These are phyloP conservation scores for Eleusine coracana DNA, from an alignment of 176 grass and related monocot genomes.

Conservation along the genomic window DNA sequence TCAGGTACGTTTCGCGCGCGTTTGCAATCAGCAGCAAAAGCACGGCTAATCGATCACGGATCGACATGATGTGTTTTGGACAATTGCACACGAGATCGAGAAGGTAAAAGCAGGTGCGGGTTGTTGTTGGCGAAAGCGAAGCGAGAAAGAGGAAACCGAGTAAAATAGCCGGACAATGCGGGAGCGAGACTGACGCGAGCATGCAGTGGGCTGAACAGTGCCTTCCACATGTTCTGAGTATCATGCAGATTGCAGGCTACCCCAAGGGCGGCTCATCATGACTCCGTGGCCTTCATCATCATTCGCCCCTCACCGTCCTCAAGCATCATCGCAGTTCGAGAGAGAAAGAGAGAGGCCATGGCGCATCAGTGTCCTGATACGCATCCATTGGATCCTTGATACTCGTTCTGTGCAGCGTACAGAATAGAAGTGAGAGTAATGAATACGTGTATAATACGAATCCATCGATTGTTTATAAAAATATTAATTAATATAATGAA, in stretches of 20 bases:
- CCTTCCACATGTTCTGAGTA: neutral
- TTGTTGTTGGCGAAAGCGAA: slow-evolving; percentile 2
- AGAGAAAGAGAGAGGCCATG: neutral
- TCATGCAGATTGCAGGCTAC: neutral
- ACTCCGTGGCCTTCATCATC: slow-evolving; percentile 14
- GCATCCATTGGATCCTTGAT: slow-evolving; percentile 3
- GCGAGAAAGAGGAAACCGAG: neutral
- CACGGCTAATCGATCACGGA: neutral
- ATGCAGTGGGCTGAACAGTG: slow-evolving; percentile 24
- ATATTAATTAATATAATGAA: no score
- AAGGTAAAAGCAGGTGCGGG: neutral
- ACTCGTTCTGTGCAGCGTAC: neutral
- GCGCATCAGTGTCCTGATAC: slow-evolving; percentile 1
- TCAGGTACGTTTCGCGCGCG: neutral
- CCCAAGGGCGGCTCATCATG: slow-evolving; percentile 9
- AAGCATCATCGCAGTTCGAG: neutral
- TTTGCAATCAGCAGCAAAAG: neutral
- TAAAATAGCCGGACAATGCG: neutral
- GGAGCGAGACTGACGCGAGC: neutral
- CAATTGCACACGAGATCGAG: neutral
- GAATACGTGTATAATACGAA: neutral
- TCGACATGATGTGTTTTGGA: slow-evolving; percentile 1
- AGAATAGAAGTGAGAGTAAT: neutral
- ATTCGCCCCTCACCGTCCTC: slow-evolving; percentile 31
- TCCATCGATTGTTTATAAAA: neutral